Conservation (phyloP, 225 moss, liverwort and hornwort genomes). For the Asterella californica region DNA sequence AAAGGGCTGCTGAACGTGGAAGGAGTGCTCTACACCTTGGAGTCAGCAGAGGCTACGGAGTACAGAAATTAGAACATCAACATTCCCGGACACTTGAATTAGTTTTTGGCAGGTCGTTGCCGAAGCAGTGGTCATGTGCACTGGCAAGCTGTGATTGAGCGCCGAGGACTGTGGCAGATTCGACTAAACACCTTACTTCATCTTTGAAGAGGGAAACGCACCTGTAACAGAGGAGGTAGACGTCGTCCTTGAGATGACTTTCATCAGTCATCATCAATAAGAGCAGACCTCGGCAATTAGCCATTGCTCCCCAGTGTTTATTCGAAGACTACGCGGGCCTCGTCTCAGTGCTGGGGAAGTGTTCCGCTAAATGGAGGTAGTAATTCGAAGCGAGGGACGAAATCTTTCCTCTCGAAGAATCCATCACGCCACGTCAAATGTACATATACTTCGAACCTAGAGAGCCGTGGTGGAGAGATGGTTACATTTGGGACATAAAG, state of each 20-base stretch:
- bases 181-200: not conserved
- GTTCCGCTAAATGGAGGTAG: not conserved
- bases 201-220: not conserved
- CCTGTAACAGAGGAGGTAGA: not conserved
- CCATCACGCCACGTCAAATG: not conserved
- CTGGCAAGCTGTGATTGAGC: constrained; percentile 7
- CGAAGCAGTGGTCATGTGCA: constrained; percentile 28
- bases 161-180: not conserved
- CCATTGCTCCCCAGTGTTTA: not conserved
- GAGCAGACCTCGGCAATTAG: not conserved
- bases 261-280: not conserved
- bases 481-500: not conserved
- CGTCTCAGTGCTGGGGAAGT: not conserved
- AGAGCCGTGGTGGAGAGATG: too few species aligned
- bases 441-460: not conserved
- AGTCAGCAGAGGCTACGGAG: constrained; percentile 35
- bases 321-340: not conserved
- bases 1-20: constrained; percentile 21
- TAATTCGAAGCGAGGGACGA: not conserved
- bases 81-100: constrained; percentile 23
- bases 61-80: constrained; percentile 28
- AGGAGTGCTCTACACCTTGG: constrained; percentile 25
- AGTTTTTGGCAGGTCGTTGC: constrained; percentile 27
- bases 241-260: not conserved
- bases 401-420: not conserved